Evolutionary conservation across 2,329 filamentous ascomycete genomes (phyloP), one percentile per base, ranked within the genome.

Genomic region (Ambrosiella cleistominuta): DNA sequence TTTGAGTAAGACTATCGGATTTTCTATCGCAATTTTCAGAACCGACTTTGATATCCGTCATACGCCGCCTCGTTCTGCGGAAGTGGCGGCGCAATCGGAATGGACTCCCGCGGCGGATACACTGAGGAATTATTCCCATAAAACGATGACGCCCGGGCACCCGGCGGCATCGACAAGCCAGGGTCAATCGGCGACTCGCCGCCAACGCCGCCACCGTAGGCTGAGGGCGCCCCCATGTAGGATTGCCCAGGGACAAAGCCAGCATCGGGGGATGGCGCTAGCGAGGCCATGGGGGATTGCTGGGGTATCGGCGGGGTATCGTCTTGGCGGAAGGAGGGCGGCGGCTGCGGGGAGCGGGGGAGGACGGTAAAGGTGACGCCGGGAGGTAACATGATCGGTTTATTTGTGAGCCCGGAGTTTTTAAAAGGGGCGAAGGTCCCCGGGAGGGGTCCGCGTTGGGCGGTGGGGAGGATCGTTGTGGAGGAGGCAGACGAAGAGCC

Each of bases 361-460:
- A 45, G 12, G n/a, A 49, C 38, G 19, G 58, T 45, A 38, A 53
- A 50, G n/a, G 17, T 42, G 47, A 57, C 40, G 6, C 56, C 59
- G 11, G 59, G 59, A n/a, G 59, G 59, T n/a, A 60, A 38, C 59
- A 60, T 60, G 27, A 60, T 56, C 11, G 56, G 56, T 35, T 60
- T 49, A 35, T 45, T 54, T 15, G 57, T 58, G 9, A 58, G 42
- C 27, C 57, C 52, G 17, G 49, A 47, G 50, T 39, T 51, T 6
- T 38, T n/a, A 39, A 60, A 60, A 3, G 59, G 59, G 44, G 52
- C 59, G 44, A 56, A 60, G 35, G 59, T 60, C 3, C 59, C 59
- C 1, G 59, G 59, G 35, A 60, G 12, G 11, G 59, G 59, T 2
- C 59, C 59, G 9, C 42, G 51, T 45, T 57, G 38, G 44, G 59